Percentiles rank a stretch among this genome's conserved stretches.
Conservation (phyloP, 495 filamentous ascomycete species). For the Aspergillus cavernicola region DNA sequence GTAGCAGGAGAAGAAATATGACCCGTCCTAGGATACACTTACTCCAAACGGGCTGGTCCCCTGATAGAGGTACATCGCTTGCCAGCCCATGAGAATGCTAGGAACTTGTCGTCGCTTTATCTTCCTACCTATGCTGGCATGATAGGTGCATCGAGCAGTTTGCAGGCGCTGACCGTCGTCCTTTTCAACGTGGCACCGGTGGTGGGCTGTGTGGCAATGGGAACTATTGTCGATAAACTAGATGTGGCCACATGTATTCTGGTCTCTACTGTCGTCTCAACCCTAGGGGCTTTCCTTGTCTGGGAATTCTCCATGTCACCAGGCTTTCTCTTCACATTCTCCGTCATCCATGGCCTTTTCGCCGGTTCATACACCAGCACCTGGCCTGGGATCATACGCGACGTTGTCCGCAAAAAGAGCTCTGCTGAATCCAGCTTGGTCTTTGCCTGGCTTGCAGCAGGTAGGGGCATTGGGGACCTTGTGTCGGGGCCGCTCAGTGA, state of each 20-base stretch:
- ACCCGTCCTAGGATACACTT: too few species aligned
- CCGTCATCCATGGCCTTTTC: constrained; percentile 59
- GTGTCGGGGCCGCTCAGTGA: constrained; percentile 55
- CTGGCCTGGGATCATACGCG: constrained; percentile 52
- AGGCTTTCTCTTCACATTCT: constrained; percentile 51
- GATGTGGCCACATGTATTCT: constrained; percentile 52
- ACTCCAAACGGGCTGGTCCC: too few species aligned
- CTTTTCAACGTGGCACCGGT: constrained; percentile 48
- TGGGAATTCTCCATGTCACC: constrained; percentile 55
- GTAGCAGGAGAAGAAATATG: too few species aligned
- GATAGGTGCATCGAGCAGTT: constrained; percentile 29
- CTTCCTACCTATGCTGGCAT: constrained; percentile 49
- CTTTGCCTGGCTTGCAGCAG: constrained; percentile 50
- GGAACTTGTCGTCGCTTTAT: constrained; percentile 53
- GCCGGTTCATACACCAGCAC: constrained; percentile 50
- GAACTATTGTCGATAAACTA: constrained; percentile 48
- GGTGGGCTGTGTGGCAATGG: constrained; percentile 51
- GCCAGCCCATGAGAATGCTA: too few species aligned
- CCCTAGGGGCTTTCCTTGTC: constrained; percentile 52
- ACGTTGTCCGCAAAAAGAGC: constrained; percentile 31
- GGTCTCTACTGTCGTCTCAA: constrained; percentile 46
- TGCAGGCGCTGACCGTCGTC: constrained; percentile 37
- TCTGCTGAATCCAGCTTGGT: constrained; percentile 46
- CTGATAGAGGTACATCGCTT: too few species aligned
- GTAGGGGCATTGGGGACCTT: constrained; percentile 56